Conservation (phyloP, 2,329 filamentous ascomycete genomes). For the Aspergillus phoenicis region DNA sequence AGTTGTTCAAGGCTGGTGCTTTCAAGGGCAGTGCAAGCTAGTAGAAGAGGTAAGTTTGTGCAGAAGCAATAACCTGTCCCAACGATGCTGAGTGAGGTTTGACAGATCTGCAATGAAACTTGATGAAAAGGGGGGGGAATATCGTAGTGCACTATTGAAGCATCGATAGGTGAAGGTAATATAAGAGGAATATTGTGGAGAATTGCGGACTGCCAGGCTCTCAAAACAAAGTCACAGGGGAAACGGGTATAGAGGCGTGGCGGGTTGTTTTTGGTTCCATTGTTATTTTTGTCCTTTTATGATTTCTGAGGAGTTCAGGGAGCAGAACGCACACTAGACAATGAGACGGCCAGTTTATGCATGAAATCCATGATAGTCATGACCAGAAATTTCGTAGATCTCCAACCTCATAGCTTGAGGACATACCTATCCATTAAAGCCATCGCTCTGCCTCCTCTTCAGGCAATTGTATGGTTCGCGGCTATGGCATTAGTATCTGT, state of each 20-base stretch:
- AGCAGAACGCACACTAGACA: conserved; percentile 1
- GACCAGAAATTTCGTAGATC: not conserved
- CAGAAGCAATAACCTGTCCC: not conserved
- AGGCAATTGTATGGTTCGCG: not conserved
- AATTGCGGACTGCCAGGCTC: no score
- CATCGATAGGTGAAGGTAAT: not conserved
- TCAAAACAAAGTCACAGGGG: not conserved
- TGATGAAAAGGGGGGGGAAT: not conserved
- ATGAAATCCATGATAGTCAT: not conserved
- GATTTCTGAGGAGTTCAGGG: not conserved
- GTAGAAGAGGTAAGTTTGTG: not conserved
- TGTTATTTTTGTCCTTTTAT: no score
- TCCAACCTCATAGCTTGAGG: not conserved
- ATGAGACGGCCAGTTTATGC: not conserved
- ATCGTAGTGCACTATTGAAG: not conserved
- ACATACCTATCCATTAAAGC: not conserved
- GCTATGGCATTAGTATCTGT: not conserved
- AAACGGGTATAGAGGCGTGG: not conserved
- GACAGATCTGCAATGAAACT: not conserved
- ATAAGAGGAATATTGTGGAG: no score
- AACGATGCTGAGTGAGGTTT: not conserved
- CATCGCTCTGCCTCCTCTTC: not conserved
- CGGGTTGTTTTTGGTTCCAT: not conserved
- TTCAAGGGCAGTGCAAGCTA: not conserved
- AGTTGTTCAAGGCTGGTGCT: not conserved